Evolutionary conservation across 2,329 filamentous ascomycete species (phyloP).

Genomic region (Penicillium sp.): DNA sequence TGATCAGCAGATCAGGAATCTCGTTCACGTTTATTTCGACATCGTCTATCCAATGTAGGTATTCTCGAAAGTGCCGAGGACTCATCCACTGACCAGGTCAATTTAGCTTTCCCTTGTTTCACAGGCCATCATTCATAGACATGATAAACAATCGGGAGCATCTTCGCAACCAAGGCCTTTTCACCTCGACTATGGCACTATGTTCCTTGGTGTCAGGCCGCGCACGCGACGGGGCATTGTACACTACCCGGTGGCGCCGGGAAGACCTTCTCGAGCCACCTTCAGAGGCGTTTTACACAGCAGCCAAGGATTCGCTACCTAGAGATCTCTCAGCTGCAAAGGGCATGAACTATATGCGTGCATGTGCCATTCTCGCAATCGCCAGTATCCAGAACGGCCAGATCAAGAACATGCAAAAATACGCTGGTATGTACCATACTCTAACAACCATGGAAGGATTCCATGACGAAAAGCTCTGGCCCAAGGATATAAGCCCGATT

Average conservation of each 20-base stretch:
- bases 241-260: constrained; percentile 32
- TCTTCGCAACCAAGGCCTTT: constrained; percentile 41
- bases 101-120: constrained; percentile 48
- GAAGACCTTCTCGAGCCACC: constrained; percentile 29
- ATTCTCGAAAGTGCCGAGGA: not conserved
- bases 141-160: constrained; percentile 44
- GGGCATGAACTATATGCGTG: constrained; percentile 39
- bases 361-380: constrained; percentile 48
- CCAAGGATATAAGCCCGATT: constrained; percentile 40
- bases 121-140: constrained; percentile 42
- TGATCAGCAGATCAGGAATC: constrained; percentile 37
- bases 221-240: constrained; percentile 48
- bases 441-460: constrained; percentile 47
- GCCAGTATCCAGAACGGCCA: constrained; percentile 50
- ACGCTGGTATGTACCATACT: constrained; percentile 49
- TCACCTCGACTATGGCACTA: constrained; percentile 49
- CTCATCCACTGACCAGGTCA: not conserved
- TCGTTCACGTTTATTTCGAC: constrained; percentile 50
- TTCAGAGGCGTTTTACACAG: constrained; percentile 44
- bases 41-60: constrained; percentile 49
- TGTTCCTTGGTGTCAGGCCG: constrained; percentile 49
- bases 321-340: constrained; percentile 33
- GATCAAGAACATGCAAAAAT: constrained; percentile 48
- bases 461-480: constrained; percentile 54
- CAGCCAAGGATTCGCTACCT: constrained; percentile 40